phyloP scores from a whole-genome alignment of 1,284 basidiomycete genomes.

The Ceratobasidium sp. region DNA sequence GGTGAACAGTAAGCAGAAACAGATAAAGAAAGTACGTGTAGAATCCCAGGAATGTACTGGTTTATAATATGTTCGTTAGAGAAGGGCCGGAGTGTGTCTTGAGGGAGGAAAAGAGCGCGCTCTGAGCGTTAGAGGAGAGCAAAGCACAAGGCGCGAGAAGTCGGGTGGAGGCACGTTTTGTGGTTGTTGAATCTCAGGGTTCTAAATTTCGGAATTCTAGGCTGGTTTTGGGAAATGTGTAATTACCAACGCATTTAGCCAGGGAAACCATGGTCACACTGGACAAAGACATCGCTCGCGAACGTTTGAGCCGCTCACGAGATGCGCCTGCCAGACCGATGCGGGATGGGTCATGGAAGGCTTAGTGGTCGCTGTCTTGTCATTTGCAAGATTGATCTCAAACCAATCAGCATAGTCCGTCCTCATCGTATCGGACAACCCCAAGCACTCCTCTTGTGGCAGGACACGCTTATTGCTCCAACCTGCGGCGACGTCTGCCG shows the following conservation, averaged over 20 bases:
- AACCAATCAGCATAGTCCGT: too few relatives aligned
- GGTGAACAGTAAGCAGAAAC: slow-evolving; percentile 11
- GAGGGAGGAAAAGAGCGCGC: slow-evolving; percentile 23
- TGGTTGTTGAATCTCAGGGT: slow-evolving; percentile 41
- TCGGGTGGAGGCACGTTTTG: slow-evolving; percentile 39
- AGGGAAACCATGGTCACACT: background rate
- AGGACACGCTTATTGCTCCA: too few relatives aligned
- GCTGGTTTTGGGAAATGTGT: background rate
- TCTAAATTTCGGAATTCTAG: slow-evolving; percentile 17
- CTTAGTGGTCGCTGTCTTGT: too few relatives aligned
- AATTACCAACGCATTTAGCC: background rate
- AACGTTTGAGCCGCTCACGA: too few relatives aligned
- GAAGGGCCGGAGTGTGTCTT: background rate
- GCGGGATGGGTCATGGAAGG: too few relatives aligned
- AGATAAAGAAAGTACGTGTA: slow-evolving; percentile 23
- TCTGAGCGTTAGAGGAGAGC: slow-evolving; percentile 10
- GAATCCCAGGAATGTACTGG: background rate
- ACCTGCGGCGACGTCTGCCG: too few relatives aligned
- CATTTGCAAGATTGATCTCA: too few relatives aligned
- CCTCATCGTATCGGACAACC: too few relatives aligned
- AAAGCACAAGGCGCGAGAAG: slow-evolving; percentile 9
- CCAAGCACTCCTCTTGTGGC: too few relatives aligned
- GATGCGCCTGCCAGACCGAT: too few relatives aligned
- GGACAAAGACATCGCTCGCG: too few relatives aligned
- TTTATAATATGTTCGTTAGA: too few relatives aligned